Conservation (phyloP, 169 alveolate genomes). For the Perkinsus marinus region DNA sequence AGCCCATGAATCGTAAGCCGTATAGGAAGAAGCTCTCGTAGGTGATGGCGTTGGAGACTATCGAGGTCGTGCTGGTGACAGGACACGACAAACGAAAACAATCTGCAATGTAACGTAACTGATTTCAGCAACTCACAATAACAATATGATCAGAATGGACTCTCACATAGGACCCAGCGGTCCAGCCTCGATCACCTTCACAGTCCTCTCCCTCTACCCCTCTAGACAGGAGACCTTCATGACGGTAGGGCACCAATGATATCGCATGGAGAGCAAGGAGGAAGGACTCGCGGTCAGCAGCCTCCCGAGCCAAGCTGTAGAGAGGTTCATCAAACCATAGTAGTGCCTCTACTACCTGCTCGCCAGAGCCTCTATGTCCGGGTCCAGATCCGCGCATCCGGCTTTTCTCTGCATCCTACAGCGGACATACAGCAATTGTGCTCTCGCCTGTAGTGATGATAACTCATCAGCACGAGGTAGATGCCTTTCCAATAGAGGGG, state of each 20-base stretch:
- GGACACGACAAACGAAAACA: neutral
- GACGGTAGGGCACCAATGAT: neutral
- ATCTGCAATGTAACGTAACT: neutral
- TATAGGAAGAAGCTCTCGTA: neutral
- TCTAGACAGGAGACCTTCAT: neutral
- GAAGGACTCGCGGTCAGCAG: neutral
- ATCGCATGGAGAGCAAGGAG: neutral
- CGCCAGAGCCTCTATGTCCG: neutral
- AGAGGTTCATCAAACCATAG: neutral
- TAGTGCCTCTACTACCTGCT: neutral
- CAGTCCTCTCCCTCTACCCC: neutral
- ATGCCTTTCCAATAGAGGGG: neutral
- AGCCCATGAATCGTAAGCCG: neutral
- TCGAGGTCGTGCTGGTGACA: neutral
- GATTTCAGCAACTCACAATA: neutral
- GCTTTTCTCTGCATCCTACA: neutral
- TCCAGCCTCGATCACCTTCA: neutral
- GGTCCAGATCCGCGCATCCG: neutral
- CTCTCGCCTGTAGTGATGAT: neutral
- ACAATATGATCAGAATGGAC: neutral
- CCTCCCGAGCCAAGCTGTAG: neutral
- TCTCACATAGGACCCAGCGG: neutral
- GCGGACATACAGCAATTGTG: neutral
- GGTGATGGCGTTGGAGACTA: neutral
- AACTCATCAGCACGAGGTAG: neutral